phyloP scores from a whole-genome alignment of 768 basidiomycete species.

The Baorangia bicolor region DNA sequence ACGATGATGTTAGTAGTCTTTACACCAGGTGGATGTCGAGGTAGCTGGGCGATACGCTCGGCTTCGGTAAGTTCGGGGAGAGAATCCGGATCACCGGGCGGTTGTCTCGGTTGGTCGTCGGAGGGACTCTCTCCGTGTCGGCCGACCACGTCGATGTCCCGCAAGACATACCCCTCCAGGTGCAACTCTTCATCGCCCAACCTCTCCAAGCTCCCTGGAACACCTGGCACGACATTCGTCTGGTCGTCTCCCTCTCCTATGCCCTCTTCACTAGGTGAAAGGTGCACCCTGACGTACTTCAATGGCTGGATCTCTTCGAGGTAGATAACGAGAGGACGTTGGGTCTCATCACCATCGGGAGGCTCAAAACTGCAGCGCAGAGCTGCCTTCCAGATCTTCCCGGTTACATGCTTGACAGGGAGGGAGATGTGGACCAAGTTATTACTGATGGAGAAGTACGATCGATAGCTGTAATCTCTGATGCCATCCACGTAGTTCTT shows the following conservation, averaged over 20 bases:
- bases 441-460: slow-evolving; percentile 20
- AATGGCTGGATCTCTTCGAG: slow-evolving; percentile 11
- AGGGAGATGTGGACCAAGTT: slow-evolving; percentile 20
- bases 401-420: slow-evolving; percentile 19
- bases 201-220: slow-evolving; percentile 23
- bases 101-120: background rate
- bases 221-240: background rate
- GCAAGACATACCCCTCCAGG: slow-evolving; percentile 13
- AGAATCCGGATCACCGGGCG: slow-evolving; percentile 1
- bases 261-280: background rate
- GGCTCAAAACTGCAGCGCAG: slow-evolving; percentile 25
- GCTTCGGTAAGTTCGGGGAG: slow-evolving; percentile 13
- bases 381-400: slow-evolving; percentile 20
- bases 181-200: slow-evolving; percentile 11
- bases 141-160: slow-evolving; percentile 9
- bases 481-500: slow-evolving; percentile 18
- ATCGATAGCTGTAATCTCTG: slow-evolving; percentile 7
- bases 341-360: slow-evolving; percentile 2
- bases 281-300: slow-evolving; percentile 19
- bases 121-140: background rate
- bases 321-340: slow-evolving; percentile 26
- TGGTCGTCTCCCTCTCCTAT: background rate
- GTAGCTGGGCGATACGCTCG: slow-evolving; percentile 18
- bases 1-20: slow-evolving; percentile 39
- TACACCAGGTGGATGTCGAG: slow-evolving; percentile 16